These are phyloP conservation scores for Aspergillus fijiensis DNA, from an alignment of 2,329 filamentous ascomycete genomes.

Conservation along the genomic window DNA sequence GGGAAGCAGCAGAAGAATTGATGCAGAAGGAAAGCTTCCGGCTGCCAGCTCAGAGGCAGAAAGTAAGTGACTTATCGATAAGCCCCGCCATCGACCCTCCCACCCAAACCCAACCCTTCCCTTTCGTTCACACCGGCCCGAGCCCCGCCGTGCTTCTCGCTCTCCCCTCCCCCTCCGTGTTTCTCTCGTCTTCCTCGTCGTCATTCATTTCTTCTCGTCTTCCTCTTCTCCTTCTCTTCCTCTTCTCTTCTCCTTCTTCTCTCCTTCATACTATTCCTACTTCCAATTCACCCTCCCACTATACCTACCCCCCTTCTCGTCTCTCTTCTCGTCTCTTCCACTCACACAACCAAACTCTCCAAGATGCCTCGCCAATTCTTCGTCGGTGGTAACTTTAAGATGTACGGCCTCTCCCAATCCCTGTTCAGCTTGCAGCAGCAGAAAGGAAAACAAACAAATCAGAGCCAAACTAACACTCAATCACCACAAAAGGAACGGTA, in stretches of 20 bases:
- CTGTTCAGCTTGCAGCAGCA: conserved; percentile 25
- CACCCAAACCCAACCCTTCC: not conserved
- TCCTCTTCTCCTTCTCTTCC: conserved; percentile 18
- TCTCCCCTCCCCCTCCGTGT: not conserved
- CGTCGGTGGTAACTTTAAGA: conserved; percentile 99
- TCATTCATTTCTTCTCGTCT: conserved; percentile 12
- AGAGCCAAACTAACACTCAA: conserved; percentile 13
- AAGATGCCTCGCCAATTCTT: conserved; percentile 95
- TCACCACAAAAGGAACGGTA: conserved; percentile 70
- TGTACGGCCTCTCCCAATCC: conserved; percentile 59
- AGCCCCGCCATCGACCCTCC: conserved; percentile 13
- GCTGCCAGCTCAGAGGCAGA: conserved; percentile 12
- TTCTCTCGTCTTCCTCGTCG: conserved; percentile 12
- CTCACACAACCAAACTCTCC: conserved; percentile 34
- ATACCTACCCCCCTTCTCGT: conserved; percentile 1
- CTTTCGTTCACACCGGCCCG: conserved; percentile 2
- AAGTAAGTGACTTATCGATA: conserved; percentile 21
- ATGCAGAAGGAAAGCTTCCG: not conserved
- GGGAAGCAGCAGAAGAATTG: not conserved
- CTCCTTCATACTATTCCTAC: conserved; percentile 4
- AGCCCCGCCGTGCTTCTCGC: not conserved
- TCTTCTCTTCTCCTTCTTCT: conserved; percentile 5
- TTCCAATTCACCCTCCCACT: conserved; percentile 4
- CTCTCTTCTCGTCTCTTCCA: conserved; percentile 11
- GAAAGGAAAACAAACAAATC: too few species aligned